phyloP scores from a whole-genome alignment of 1,284 basidiomycete species.

The Leccinum laetum region DNA sequence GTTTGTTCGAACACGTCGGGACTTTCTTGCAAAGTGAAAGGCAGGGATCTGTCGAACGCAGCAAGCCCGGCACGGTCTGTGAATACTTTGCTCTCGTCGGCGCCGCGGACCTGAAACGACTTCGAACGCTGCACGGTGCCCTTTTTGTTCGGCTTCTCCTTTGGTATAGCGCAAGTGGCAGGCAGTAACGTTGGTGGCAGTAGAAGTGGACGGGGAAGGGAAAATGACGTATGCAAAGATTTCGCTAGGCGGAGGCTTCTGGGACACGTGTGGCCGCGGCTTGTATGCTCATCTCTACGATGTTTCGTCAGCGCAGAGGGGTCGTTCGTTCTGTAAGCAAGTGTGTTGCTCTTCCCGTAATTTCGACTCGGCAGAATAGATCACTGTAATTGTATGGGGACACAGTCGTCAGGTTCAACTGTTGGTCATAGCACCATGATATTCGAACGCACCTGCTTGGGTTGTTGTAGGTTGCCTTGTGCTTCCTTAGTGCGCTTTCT shows the following conservation, averaged over 20 bases:
- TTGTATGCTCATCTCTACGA: constrained; percentile 25
- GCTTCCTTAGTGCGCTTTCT: constrained; percentile 23
- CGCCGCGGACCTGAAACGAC: background rate
- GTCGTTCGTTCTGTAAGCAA: constrained; percentile 26
- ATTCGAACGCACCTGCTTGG: constrained; percentile 13
- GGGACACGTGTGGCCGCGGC: background rate
- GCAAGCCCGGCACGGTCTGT: background rate
- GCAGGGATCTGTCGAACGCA: background rate
- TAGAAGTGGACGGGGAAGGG: background rate
- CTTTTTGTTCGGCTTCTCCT: background rate
- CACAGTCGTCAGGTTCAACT: background rate
- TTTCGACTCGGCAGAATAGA: background rate
- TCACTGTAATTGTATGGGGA: constrained; percentile 11
- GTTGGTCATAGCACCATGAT: background rate
- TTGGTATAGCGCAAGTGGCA: background rate
- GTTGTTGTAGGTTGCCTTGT: constrained; percentile 16
- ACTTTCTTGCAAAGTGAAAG: background rate
- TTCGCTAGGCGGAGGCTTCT: background rate
- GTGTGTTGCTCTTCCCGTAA: constrained; percentile 9
- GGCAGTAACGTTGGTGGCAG: background rate
- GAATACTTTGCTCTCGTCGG: background rate
- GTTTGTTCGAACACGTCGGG: background rate
- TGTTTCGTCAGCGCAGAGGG: constrained; percentile 30
- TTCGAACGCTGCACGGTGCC: background rate
- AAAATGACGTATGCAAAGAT: background rate